Evolutionary conservation across 352 stramenopile species (phyloP).

Genomic region (Phytophthora pistaciae): DNA sequence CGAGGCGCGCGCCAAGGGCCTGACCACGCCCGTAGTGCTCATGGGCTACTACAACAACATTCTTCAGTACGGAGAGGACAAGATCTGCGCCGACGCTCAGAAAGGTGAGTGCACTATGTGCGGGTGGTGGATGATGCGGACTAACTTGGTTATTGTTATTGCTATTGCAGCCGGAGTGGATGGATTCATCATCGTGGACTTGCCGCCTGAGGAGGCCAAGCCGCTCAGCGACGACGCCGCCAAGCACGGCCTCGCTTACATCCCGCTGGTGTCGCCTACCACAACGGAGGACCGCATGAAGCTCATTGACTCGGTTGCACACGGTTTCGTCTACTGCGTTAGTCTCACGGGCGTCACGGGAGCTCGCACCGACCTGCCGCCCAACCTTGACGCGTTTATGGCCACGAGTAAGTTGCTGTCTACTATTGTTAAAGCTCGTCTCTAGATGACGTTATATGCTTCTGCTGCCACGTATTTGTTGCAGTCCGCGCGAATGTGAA

Average conservation of each 20-base stretch:
- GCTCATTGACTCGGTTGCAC: constrained; percentile 72
- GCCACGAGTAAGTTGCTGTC: constrained; percentile 65
- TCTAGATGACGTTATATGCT: background rate
- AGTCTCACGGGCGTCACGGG: constrained; percentile 95
- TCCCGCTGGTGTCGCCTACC: constrained; percentile 97
- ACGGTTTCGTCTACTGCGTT: constrained; percentile 91
- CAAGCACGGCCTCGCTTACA: constrained; percentile 94
- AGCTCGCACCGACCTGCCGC: constrained; percentile 88
- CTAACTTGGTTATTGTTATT: constrained; percentile 4
- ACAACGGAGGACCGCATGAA: constrained; percentile 96
- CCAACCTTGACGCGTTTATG: constrained; percentile 96
- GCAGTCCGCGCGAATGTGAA: constrained; percentile 85
- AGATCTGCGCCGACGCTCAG: constrained; percentile 84
- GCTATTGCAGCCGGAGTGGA: constrained; percentile 85
- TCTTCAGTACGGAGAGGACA: constrained; percentile 95
- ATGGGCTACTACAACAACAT: constrained; percentile 99
- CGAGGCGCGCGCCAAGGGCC: constrained; percentile 89
- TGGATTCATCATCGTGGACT: constrained; percentile 99
- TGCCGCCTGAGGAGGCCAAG: constrained; percentile 96
- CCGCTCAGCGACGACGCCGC: constrained; percentile 92
- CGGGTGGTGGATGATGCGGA: constrained; percentile 5
- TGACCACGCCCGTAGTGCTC: constrained; percentile 96
- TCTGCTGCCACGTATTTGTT: constrained; percentile 6
- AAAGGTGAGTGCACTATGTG: constrained; percentile 54
- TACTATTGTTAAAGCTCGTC: background rate